These are phyloP conservation scores for Dipteronia dyeriana DNA, from an alignment of 345 rosid species.

Conservation along the genomic window DNA sequence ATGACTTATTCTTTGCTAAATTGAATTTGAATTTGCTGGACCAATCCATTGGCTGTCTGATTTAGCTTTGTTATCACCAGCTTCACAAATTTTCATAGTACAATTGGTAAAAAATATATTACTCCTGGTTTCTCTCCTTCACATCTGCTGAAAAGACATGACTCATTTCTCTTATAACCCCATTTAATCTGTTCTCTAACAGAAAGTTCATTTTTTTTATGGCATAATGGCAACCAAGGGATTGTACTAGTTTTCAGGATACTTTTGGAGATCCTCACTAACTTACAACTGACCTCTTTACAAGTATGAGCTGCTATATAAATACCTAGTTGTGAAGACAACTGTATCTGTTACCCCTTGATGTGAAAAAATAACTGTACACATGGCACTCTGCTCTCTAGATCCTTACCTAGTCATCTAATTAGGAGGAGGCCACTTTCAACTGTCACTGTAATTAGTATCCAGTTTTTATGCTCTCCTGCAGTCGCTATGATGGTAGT, in stretches of 20 bases:
- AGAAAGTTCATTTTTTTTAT: neutral
- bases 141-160: neutral
- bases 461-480: neutral
- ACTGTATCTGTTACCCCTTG: neutral
- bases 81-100: neutral
- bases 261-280: neutral
- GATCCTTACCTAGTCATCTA: neutral
- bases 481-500: neutral
- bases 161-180: neutral
- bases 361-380: neutral
- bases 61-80: neutral
- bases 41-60: neutral
- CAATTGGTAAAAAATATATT: neutral
- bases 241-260: neutral
- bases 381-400: neutral
- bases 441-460: neutral
- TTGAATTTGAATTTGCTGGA: neutral
- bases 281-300: neutral
- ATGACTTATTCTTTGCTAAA: neutral
- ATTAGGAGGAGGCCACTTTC: conserved; percentile 8
- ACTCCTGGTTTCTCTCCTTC: neutral
- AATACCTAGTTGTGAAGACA: neutral
- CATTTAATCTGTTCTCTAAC: neutral
- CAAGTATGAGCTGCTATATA: neutral
- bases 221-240: neutral